These are phyloP conservation scores for Boletellus ananiceps DNA, from an alignment of 768 basidiomycete genomes.

Conservation along the genomic window DNA sequence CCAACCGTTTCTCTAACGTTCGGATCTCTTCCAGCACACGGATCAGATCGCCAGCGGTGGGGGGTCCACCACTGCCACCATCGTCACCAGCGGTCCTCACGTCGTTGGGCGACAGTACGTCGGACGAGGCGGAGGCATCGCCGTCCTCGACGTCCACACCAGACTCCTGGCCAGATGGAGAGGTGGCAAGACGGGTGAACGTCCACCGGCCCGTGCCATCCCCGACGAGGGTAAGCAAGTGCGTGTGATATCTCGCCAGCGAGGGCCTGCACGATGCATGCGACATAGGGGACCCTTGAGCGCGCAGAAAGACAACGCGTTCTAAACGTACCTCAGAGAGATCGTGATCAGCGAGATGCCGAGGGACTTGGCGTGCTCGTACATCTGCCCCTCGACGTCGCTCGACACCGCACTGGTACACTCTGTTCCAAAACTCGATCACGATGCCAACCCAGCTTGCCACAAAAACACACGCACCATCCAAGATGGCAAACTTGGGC, in stretches of 20 bases:
- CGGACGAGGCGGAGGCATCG: not conserved
- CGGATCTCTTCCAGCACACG: constrained; percentile 27
- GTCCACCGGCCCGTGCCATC: constrained; percentile 70
- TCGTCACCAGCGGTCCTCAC: no score
- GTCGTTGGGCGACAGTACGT: no score
- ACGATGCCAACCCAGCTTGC: not conserved
- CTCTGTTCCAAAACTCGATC: constrained; percentile 41
- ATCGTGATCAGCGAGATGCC: constrained; percentile 94
- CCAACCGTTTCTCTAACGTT: constrained; percentile 20
- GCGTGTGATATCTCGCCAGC: constrained; percentile 84
- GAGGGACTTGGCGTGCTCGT: constrained; percentile 83
- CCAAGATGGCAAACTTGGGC: constrained; percentile 79
- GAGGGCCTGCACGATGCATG: constrained; percentile 55
- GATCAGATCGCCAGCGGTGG: constrained; percentile 15
- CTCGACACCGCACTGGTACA: constrained; percentile 95
- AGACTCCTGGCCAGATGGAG: not conserved
- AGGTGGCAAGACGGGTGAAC: constrained; percentile 46
- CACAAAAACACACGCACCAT: constrained; percentile 51
- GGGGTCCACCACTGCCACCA: not conserved
- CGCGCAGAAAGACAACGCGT: no score
- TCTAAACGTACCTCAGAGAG: constrained; percentile 61
- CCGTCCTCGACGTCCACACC: not conserved
- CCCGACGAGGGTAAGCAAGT: constrained; percentile 74
- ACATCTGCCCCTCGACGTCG: constrained; percentile 95
- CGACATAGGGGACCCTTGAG: not conserved